Conservation (phyloP, 2,329 filamentous ascomycete species). For the Didymella arachidicola region DNA sequence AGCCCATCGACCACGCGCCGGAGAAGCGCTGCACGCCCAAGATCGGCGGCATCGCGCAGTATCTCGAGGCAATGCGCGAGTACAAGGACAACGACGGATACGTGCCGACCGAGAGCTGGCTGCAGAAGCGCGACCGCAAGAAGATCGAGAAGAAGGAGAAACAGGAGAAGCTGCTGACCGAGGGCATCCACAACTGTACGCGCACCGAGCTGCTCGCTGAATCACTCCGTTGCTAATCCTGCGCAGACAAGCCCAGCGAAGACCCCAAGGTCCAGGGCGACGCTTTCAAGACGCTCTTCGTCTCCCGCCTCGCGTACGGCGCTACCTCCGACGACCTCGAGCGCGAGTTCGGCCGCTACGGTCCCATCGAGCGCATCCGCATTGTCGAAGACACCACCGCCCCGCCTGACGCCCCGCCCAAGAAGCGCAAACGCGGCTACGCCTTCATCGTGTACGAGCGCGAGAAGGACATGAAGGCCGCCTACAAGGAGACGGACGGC, state of each 20-base stretch:
- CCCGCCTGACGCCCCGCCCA: slow-evolving; percentile 65
- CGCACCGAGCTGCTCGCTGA: slow-evolving; percentile 3
- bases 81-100: slow-evolving; percentile 82
- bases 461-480: slow-evolving; percentile 99
- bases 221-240: slow-evolving; percentile 23
- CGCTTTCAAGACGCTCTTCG: slow-evolving; percentile 93
- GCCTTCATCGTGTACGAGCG: slow-evolving; percentile 97
- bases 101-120: slow-evolving; percentile 88
- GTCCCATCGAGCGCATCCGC: slow-evolving; percentile 92
- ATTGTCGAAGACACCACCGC: slow-evolving; percentile 81
- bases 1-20: slow-evolving; percentile 80
- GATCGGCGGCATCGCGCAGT: slow-evolving; percentile 77
- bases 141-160: slow-evolving; percentile 79
- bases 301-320: slow-evolving; percentile 88
- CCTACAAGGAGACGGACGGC: slow-evolving; percentile 86
- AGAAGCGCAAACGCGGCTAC: slow-evolving; percentile 83
- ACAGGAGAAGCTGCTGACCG: slow-evolving; percentile 68
- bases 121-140: slow-evolving; percentile 84
- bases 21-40: slow-evolving; percentile 79
- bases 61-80: slow-evolving; percentile 74
- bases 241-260: slow-evolving; percentile 77
- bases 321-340: slow-evolving; percentile 89
- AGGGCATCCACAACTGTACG: slow-evolving; percentile 72
- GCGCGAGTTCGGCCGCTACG: slow-evolving; percentile 91
- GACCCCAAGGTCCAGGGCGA: slow-evolving; percentile 92